Evolutionary conservation across 2,329 filamentous ascomycete species (phyloP).

Genomic region (Cladophialophora bantiana): DNA sequence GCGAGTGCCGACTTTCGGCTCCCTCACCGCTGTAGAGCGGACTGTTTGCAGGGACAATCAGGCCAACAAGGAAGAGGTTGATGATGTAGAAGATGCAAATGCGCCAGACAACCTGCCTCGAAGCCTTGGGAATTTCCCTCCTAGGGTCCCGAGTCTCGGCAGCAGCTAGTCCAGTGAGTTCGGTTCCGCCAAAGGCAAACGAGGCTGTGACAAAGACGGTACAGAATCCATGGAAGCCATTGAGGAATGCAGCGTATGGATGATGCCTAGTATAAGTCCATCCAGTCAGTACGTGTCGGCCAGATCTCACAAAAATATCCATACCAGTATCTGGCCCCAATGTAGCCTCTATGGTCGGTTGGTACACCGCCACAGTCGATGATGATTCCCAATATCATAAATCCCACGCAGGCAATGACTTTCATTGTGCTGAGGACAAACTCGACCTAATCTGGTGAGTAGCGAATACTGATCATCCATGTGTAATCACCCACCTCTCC

Average conservation of each 20-base stretch:
- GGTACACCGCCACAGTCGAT: constrained; percentile 76
- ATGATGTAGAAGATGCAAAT: constrained; percentile 90
- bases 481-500: constrained; percentile 38
- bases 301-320: neutral
- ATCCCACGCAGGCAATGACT: constrained; percentile 65
- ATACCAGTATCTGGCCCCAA: constrained; percentile 45
- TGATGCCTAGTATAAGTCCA: constrained; percentile 1
- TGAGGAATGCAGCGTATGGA: constrained; percentile 62
- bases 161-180: constrained; percentile 66
- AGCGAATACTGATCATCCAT: constrained; percentile 5
- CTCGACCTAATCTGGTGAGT: constrained; percentile 52
- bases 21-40: constrained; percentile 64
- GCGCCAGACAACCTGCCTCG: constrained; percentile 92
- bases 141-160: constrained; percentile 65
- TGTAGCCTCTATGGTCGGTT: constrained; percentile 34
- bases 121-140: constrained; percentile 80
- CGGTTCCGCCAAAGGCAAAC: constrained; percentile 68
- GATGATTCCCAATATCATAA: constrained; percentile 81
- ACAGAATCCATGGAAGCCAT: constrained; percentile 70
- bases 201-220: constrained; percentile 69
- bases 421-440: constrained; percentile 66
- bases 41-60: constrained; percentile 69
- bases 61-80: constrained; percentile 78
- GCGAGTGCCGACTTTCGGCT: constrained; percentile 75
- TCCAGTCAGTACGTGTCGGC: neutral